Percentiles rank a stretch among this genome's conserved stretches.
These are phyloP conservation scores for Chrysanthemum lavandulifolium DNA, from an alignment of 129 eudicot species.

Conservation along the genomic window DNA sequence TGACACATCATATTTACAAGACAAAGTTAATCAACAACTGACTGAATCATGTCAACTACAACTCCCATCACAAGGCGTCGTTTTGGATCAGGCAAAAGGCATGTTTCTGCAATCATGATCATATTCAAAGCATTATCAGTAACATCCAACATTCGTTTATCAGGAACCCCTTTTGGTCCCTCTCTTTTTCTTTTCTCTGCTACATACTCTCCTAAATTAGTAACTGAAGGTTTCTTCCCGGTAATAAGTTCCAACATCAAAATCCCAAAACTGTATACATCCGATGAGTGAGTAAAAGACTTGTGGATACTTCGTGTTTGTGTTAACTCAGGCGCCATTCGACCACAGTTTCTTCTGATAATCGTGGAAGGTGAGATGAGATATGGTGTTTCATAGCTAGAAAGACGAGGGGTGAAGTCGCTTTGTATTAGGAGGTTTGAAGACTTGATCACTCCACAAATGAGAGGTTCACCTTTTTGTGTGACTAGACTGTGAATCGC, in stretches of 20 bases:
- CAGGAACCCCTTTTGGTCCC: constrained; percentile 37
- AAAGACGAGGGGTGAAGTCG: constrained; percentile 43
- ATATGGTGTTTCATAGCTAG: constrained; percentile 52
- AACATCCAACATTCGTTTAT: constrained; percentile 38
- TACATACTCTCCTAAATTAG: constrained; percentile 46
- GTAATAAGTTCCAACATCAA: constrained; percentile 47
- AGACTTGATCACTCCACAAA: constrained; percentile 51
- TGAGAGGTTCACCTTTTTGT: constrained; percentile 36
- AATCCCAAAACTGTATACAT: constrained; percentile 48
- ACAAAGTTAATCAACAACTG: constrained; percentile 17
- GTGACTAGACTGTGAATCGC: constrained; percentile 40
- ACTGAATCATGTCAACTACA: constrained; percentile 44
- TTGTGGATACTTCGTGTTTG: constrained; percentile 31
- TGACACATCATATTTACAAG: constrained; percentile 6
- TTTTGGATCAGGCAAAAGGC: constrained; percentile 39
- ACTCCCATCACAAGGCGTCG: constrained; percentile 37
- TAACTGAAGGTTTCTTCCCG: constrained; percentile 49
- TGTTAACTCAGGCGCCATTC: constrained; percentile 51
- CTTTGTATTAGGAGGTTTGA: constrained; percentile 36
- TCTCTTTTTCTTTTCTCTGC: constrained; percentile 39
- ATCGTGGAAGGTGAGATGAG: constrained; percentile 37
- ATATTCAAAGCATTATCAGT: constrained; percentile 24
- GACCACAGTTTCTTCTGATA: constrained; percentile 47
- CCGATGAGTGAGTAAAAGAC: constrained; percentile 37
- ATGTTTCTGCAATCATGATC: constrained; percentile 32